A percentile compares a stretch with the other conserved stretches of the same genome.
These are phyloP conservation scores for Paradendryphiella salina DNA, from an alignment of 2,329 filamentous ascomycete species.

Conservation along the genomic window DNA sequence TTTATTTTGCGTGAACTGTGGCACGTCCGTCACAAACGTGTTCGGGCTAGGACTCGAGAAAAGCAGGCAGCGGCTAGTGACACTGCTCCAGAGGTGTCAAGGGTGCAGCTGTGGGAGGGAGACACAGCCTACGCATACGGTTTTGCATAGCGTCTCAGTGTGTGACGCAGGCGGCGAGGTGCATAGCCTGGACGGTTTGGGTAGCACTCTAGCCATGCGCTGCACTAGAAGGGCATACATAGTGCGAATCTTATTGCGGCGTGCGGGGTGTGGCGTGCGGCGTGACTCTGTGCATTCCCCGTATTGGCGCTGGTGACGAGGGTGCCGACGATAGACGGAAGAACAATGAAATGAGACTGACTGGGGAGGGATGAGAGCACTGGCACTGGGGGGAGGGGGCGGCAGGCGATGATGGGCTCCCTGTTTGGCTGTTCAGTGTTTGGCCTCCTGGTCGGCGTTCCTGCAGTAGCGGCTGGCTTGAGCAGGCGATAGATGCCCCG, in stretches of 20 bases:
- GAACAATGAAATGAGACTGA: too few relatives aligned
- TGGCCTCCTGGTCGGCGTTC: neutral
- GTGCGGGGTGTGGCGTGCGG: neutral
- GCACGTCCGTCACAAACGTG: constrained; percentile 6
- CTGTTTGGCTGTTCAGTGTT: too few relatives aligned
- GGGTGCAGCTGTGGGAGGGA: neutral
- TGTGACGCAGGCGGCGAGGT: constrained; percentile 12
- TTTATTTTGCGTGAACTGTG: constrained; percentile 6
- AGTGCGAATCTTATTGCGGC: constrained; percentile 3
- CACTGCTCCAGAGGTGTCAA: too few relatives aligned
- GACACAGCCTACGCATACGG: neutral
- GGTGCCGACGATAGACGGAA: too few relatives aligned
- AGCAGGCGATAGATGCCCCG: neutral
- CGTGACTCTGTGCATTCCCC: too few relatives aligned
- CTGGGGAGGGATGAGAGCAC: neutral
- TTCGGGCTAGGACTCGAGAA: neutral
- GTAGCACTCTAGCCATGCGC: too few relatives aligned
- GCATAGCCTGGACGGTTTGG: constrained; percentile 1
- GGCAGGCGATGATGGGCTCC: neutral
- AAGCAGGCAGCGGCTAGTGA: neutral
- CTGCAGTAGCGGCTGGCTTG: constrained; percentile 6
- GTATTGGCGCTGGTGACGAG: too few relatives aligned
- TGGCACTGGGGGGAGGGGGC: neutral
- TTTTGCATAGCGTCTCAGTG: constrained; percentile 13
- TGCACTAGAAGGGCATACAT: too few relatives aligned